Evolutionary conservation across 1,284 basidiomycete species (phyloP), one percentile per base, ranked within the genome.

Genomic region (Rhodotorula mucilaginosa): DNA sequence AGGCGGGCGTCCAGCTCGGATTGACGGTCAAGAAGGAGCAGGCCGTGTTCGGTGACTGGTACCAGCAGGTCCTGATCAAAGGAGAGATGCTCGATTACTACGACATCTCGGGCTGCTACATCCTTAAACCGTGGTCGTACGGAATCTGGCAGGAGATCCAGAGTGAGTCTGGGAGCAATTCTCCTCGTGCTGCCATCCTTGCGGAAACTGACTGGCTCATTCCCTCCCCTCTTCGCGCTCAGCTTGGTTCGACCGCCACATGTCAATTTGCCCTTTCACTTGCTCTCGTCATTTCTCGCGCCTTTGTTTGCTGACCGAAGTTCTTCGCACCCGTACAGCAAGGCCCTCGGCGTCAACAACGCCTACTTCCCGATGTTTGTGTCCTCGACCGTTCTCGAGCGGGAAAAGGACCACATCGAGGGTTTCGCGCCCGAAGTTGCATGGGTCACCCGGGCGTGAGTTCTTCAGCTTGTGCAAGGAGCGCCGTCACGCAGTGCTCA

Each of bases 321-420:
- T 70, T n/a, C 54, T 74, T 1, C n/a, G 21, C 10, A 13, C 5
- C 48, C 12, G 23, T 39, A 90, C 80, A 98, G 98, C 85, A 95
- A 93, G 84, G 91, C 92, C 79, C 86, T 97, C 79, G 97, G 90
- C 59, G 95, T 99, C 47, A 91, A 97, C 81, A 98, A 99, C 82
- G 90, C 93, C 58, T 99, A 97, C 81, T 99, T 99, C 87, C 97
- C 96, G 21, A 97, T 99, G 93, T 98, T 99, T 79, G 92, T 99
- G 64, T 97, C 94, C 0, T 83, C 87, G 68, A 92, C 92, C 72
- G 92, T 97, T 51, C 87, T 99, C 66, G 95, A 99, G 83, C 87
- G 90, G 61, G 96, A 99, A 82, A 99, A 99, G 85, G 90, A 99
- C 79, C 96, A 99, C 82, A 94, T 99, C 75, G 97, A 98, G 81